Evolutionary conservation across 257 asterid genomes (phyloP).

Genomic region (Coffea eugenioides): DNA sequence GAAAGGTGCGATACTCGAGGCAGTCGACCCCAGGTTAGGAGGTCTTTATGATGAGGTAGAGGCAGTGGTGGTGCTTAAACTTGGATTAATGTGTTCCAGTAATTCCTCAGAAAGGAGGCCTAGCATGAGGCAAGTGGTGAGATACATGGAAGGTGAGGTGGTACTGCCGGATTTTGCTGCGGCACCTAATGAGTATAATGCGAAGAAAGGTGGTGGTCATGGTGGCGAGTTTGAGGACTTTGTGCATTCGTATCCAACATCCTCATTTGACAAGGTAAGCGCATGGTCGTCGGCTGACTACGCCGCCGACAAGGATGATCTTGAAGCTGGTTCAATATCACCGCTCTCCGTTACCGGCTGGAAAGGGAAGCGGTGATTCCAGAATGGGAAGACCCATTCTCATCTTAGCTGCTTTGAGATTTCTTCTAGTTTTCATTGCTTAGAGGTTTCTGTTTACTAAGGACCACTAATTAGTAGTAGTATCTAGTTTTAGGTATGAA

Average conservation of each 20-base stretch:
- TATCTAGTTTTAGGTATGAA: not conserved
- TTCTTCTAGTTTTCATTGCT: not conserved
- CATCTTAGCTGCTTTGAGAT: not conserved
- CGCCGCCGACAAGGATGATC: constrained; percentile 35
- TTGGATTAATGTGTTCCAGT: constrained; percentile 73
- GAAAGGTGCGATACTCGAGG: constrained; percentile 42
- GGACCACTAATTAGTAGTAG: not conserved
- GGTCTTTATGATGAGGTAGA: constrained; percentile 47
- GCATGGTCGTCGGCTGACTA: constrained; percentile 35
- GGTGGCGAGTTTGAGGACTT: constrained; percentile 30
- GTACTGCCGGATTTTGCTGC: constrained; percentile 36
- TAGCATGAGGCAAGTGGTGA: constrained; percentile 52
- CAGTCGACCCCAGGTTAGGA: constrained; percentile 48
- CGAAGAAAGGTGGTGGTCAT: constrained; percentile 17
- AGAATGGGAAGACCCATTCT: not conserved
- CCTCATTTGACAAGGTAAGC: constrained; percentile 49
- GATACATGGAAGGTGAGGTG: constrained; percentile 59
- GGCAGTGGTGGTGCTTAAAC: constrained; percentile 49
- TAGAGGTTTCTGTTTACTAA: not conserved
- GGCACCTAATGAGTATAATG: constrained; percentile 33
- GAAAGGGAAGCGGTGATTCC: constrained; percentile 11
- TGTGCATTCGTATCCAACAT: constrained; percentile 44
- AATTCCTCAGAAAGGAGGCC: constrained; percentile 53
- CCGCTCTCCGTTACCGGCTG: constrained; percentile 26
- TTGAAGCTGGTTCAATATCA: constrained; percentile 40